These are phyloP conservation scores for Oldenlandia corymbosa DNA, from an alignment of 257 asterid species.

Conservation along the genomic window DNA sequence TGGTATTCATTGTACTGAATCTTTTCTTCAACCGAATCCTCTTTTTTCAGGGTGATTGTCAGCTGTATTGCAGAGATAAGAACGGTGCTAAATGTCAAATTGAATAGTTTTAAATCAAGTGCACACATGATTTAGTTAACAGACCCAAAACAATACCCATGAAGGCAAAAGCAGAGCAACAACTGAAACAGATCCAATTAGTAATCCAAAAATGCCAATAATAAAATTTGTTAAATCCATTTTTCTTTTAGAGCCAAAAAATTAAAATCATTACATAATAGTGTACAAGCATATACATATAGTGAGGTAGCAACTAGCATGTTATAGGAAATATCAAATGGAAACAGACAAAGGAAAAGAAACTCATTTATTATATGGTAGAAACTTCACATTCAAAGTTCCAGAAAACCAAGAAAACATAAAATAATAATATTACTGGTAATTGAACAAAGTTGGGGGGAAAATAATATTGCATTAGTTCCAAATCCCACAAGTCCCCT, in stretches of 20 bases:
- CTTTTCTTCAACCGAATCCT: conserved; percentile 60
- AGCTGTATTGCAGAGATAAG: conserved; percentile 34
- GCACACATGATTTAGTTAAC: not conserved
- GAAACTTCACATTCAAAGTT: not conserved
- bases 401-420: not conserved
- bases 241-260: not conserved
- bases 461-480: too few species aligned
- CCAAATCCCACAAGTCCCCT: not conserved
- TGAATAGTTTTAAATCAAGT: not conserved
- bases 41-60: conserved; percentile 58
- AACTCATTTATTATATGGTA: too few species aligned
- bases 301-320: not conserved
- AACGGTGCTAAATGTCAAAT: not conserved
- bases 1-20: conserved; percentile 52
- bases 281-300: not conserved
- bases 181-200: not conserved
- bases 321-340: not conserved
- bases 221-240: not conserved
- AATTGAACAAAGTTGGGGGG: too few species aligned
- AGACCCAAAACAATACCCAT: not conserved
- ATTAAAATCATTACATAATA: not conserved
- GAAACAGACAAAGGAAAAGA: not conserved
- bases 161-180: not conserved
- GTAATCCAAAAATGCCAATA: not conserved
- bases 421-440: too few species aligned